These are phyloP conservation scores for Ciborinia camelliae DNA, from an alignment of 2,329 filamentous ascomycete species.

Conservation along the genomic window DNA sequence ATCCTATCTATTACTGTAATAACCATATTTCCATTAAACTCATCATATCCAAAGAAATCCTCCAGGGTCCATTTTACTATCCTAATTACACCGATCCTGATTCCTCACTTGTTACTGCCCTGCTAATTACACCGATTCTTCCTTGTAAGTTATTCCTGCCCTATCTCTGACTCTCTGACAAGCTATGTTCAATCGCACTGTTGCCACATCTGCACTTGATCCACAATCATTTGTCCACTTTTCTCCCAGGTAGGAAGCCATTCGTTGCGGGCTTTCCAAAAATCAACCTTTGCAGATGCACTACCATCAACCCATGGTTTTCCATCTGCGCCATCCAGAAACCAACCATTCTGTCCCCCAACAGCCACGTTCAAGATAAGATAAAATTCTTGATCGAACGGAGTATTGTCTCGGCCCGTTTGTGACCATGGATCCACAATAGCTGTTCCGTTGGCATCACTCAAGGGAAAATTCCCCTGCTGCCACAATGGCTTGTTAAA, in stretches of 20 bases:
- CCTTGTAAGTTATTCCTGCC: background rate
- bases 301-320: constrained; percentile 79
- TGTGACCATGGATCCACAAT: constrained; percentile 61
- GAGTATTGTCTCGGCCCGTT: constrained; percentile 59
- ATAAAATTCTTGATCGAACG: constrained; percentile 75
- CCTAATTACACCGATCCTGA: background rate
- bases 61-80: background rate
- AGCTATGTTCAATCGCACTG: constrained; percentile 54
- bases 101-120: background rate
- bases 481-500: constrained; percentile 67
- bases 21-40: background rate
- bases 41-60: constrained; percentile 4
- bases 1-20: constrained; percentile 16
- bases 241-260: constrained; percentile 72
- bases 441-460: constrained; percentile 62
- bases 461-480: constrained; percentile 63
- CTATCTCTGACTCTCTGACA: background rate
- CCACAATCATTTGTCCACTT: constrained; percentile 61
- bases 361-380: constrained; percentile 74
- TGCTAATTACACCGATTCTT: background rate
- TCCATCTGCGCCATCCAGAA: constrained; percentile 63
- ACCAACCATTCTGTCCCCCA: constrained; percentile 80
- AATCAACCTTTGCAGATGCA: constrained; percentile 66
- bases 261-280: constrained; percentile 63
- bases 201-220: constrained; percentile 67